Base-by-base conservation (phyloP, 768 basidiomycete species). In the Mycena chlorophos region DNA sequence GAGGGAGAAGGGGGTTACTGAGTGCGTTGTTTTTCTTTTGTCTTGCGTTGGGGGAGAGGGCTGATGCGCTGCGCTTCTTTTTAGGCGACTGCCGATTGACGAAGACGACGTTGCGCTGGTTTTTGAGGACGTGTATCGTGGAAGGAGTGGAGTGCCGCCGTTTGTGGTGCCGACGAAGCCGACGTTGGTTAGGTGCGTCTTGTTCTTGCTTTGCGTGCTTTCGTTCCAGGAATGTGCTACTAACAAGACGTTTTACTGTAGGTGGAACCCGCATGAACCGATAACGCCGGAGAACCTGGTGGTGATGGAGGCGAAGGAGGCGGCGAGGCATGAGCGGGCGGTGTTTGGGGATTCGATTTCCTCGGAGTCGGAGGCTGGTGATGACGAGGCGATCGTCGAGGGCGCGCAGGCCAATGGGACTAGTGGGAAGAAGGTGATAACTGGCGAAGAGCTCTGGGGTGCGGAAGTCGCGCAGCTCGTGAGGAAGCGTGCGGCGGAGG, bases 51-150 rank as follows among this genome's bases (percentile, higher is more conserved):
- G 26, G 26, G 27, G 30, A 52, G 38, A 20, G 48, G 28, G 34
- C 46, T 54, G 49, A 30, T 51, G 46, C 40, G 31, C 25, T 46
- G 23, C 14, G 28, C 4, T 42, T 26, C 50, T n/a, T n/a, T n/a
- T n/a, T n/a, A 94, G 91, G 65, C 84, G 82, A 66, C 74, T 94
- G 25, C 83, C 91, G 0, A 81, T 97, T 52, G 85, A 87, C 61
- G 89, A 91, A 64, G 87, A 91, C 49, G 96, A 98, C 58, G 82
- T 91, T 27, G 83, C 81, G 0, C 77, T 94, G 34, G 71, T 98
- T 51, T 93, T 92, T 63, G 96, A 98, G 62, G 96, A 98, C 64
- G 68, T 98, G 25, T 76, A 89, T 66, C 83, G 89, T 17, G 88
- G 88, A 3, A 84, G 93, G 26, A 88, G 89, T 3, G 75, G 85